Evolutionary conservation across 192 early-diverging fungal genomes (phyloP).

Genomic region (Coemansia sp.): DNA sequence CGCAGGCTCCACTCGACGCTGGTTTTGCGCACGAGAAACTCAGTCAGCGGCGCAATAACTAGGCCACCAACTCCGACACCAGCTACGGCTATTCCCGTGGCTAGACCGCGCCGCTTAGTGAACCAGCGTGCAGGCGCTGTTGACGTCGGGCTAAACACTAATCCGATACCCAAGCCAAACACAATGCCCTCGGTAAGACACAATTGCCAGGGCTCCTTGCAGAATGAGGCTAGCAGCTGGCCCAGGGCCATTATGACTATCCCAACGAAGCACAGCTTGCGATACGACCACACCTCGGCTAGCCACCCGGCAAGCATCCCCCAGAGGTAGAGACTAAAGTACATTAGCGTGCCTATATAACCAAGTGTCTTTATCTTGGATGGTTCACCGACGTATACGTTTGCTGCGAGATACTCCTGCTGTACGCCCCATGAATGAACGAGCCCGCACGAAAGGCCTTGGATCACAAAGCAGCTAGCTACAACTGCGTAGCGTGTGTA

Average conservation of each 20-base stretch:
- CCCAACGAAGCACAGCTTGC: slow-evolving; percentile 35
- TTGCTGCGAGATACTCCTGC: slow-evolving; percentile 40
- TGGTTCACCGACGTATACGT: slow-evolving; percentile 24
- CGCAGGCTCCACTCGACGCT: slow-evolving; percentile 58
- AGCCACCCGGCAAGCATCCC: slow-evolving; percentile 49
- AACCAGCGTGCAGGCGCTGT: slow-evolving; percentile 69
- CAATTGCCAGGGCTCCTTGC: slow-evolving; percentile 67
- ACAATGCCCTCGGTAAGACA: slow-evolving; percentile 68
- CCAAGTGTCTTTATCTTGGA: slow-evolving; percentile 30
- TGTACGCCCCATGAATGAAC: slow-evolving; percentile 53
- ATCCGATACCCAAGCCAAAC: slow-evolving; percentile 60
- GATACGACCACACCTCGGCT: slow-evolving; percentile 52
- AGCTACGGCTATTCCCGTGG: slow-evolving; percentile 66
- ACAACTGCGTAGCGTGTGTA: slow-evolving; percentile 42
- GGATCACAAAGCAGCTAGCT: slow-evolving; percentile 42
- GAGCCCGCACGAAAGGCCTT: slow-evolving; percentile 38
- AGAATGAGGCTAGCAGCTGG: slow-evolving; percentile 62
- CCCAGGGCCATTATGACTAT: slow-evolving; percentile 54
- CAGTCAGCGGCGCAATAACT: slow-evolving; percentile 59
- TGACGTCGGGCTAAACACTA: slow-evolving; percentile 63
- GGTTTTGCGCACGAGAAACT: slow-evolving; percentile 36
- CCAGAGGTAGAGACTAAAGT: slow-evolving; percentile 41
- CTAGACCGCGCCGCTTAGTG: slow-evolving; percentile 59
- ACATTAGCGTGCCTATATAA: slow-evolving; percentile 52
- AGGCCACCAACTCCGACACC: slow-evolving; percentile 70